phyloP scores from a whole-genome alignment of 306 rosid genomes.

The Inga leiocalycina region DNA sequence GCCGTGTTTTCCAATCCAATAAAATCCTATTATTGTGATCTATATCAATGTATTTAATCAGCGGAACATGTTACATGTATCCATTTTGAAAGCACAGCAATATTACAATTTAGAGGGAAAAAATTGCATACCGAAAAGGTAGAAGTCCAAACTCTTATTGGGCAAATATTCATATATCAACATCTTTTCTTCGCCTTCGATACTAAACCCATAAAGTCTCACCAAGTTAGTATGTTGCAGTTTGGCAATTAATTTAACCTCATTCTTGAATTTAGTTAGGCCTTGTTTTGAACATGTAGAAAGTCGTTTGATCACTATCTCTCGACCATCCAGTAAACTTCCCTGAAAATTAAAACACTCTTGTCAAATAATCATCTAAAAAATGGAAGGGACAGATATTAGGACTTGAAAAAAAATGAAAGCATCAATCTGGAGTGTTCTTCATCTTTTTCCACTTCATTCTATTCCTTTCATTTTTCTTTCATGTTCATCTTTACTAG shows the following conservation, averaged over 20 bases:
- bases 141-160: slow-evolving; percentile 38
- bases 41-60: background rate
- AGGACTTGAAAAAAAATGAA: too few species aligned
- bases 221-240: slow-evolving; percentile 55
- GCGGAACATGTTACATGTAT: background rate
- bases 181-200: slow-evolving; percentile 41
- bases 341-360: slow-evolving; percentile 32
- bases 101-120: background rate
- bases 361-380: background rate
- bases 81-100: background rate
- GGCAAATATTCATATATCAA: slow-evolving; percentile 37
- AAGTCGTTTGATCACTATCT: slow-evolving; percentile 54
- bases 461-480: too few species aligned
- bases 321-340: slow-evolving; percentile 32
- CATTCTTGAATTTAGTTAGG: slow-evolving; percentile 42
- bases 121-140: slow-evolving; percentile 38
- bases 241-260: slow-evolving; percentile 45
- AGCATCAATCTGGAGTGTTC: too few species aligned
- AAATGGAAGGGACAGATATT: too few species aligned
- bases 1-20: slow-evolving; percentile 39
- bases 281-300: slow-evolving; percentile 49
- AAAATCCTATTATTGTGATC: slow-evolving; percentile 22
- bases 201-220: slow-evolving; percentile 46
- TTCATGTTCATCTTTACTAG: too few species aligned
- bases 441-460: too few species aligned